Base-by-base conservation (phyloP, 306 rosid species). In the Rosa multiflora region DNA sequence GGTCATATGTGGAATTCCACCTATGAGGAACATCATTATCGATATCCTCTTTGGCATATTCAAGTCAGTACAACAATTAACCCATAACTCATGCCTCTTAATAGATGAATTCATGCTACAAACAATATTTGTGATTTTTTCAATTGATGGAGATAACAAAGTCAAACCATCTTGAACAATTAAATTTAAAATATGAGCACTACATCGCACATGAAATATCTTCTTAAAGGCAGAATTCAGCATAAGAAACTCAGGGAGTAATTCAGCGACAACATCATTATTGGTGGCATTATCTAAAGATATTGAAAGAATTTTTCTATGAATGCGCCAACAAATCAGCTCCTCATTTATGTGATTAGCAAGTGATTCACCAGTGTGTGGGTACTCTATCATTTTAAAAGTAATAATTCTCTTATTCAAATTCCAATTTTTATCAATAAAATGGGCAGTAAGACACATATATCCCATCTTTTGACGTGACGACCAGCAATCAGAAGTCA, bases 381-480 rank as follows among this genome's bases (percentile, higher is more conserved):
- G 73, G 37, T 18, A 67, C 47, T 67, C 48, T 12, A 67, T 9
- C 72, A 67, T 67, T 39, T 68, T 68, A 68, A 68, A 68, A 32
- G 35, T 32, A 32, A 32, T 32, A 32, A 32, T 32, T 32, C 35
- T 32, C 35, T 32, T 32, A 32, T 32, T 32, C 35, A 32, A 32
- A 32, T 32, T 32, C 35, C 35, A 32, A 32, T 2, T 32, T 32
- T 32, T 32, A 32, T 32, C 35, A 32, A 32, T 32, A 32, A 32
- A 32, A 32, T 32, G 35, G 35, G 35, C 35, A 32, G 35, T 32
- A 32, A 32, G 29, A 29, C 35, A 32, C 35, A 32, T 32, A 32
- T 32, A 32, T 32, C 35, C 35, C 35, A 32, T 32, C 35, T 32
- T 32, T 32, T 32, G 35, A 32, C 3, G 35, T 1, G 35, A 32